These are phyloP conservation scores for Boletus rubescentipes DNA, from an alignment of 768 basidiomycete genomes.

Conservation along the genomic window DNA sequence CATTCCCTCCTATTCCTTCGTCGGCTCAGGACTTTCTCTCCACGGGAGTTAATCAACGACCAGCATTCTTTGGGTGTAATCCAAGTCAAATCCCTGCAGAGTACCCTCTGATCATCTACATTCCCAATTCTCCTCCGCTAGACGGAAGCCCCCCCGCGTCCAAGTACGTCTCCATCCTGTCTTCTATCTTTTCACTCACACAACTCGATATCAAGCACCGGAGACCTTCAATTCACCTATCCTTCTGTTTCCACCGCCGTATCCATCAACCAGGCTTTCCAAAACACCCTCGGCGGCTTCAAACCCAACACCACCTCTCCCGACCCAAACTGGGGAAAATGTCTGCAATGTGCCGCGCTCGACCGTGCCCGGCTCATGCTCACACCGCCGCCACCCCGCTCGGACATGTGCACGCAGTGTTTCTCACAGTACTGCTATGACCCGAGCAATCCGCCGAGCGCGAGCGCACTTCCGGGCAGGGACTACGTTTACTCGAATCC, in stretches of 20 bases:
- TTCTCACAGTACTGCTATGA: slow-evolving; percentile 59
- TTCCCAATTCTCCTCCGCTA: slow-evolving; percentile 75
- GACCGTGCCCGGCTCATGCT: slow-evolving; percentile 50
- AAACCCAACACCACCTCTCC: slow-evolving; percentile 54
- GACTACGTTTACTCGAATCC: slow-evolving; percentile 52
- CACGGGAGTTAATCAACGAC: slow-evolving; percentile 61
- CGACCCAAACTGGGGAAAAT: slow-evolving; percentile 54
- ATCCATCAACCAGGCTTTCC: slow-evolving; percentile 62
- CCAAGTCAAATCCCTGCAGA: slow-evolving; percentile 47
- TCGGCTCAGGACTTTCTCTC: slow-evolving; percentile 50
- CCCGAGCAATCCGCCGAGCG: slow-evolving; percentile 59
- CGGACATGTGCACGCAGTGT: slow-evolving; percentile 55
- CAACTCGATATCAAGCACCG: slow-evolving; percentile 39
- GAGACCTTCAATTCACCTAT: slow-evolving; percentile 62
- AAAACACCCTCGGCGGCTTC: slow-evolving; percentile 59
- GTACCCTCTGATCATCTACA: slow-evolving; percentile 69
- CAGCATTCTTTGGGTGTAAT: slow-evolving; percentile 82
- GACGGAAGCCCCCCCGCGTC: slow-evolving; percentile 59
- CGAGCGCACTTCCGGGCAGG: slow-evolving; percentile 38
- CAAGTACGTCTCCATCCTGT: slow-evolving; percentile 43
- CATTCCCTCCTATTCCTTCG: slow-evolving; percentile 63
- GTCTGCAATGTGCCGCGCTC: slow-evolving; percentile 63
- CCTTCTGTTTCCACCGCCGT: slow-evolving; percentile 48
- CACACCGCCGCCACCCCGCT: slow-evolving; percentile 37
- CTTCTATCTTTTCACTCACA: slow-evolving; percentile 3